phyloP scores from a whole-genome alignment of 2,329 filamentous ascomycete genomes.

The Dactylellina parvicollis region DNA sequence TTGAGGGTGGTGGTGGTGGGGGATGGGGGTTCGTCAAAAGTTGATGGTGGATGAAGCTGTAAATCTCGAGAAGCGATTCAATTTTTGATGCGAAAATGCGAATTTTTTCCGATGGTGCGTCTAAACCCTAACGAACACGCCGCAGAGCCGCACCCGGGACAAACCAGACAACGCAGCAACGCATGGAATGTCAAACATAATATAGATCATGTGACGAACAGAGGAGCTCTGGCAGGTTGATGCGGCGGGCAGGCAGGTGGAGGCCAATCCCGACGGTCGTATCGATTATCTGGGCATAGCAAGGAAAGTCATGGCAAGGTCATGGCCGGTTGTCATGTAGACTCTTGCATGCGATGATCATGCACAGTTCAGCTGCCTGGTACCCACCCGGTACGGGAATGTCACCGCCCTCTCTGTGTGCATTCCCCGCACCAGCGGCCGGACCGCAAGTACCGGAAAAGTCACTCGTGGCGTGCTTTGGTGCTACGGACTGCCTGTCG shows the following conservation, averaged over 20 bases:
- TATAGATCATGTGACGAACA: background rate
- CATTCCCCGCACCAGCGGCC: constrained; percentile 37
- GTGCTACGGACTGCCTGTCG: too few relatives aligned
- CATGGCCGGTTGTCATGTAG: background rate
- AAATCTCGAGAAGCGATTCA: constrained; percentile 15
- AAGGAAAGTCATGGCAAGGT: background rate
- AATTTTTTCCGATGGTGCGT: constrained; percentile 28
- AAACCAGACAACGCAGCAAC: constrained; percentile 15
- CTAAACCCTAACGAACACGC: constrained; percentile 46
- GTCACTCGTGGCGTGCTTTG: too few relatives aligned
- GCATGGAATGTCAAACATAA: background rate
- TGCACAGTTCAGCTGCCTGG: constrained; percentile 16
- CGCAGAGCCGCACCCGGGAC: constrained; percentile 19
- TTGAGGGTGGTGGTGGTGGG: constrained; percentile 19
- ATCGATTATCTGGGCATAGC: background rate
- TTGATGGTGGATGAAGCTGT: constrained; percentile 48
- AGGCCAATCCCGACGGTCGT: constrained; percentile 11
- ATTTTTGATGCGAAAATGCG: constrained; percentile 28
- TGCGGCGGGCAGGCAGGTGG: constrained; percentile 4
- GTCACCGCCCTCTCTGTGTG: background rate
- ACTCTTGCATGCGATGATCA: constrained; percentile 9
- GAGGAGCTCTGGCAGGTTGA: constrained; percentile 23
- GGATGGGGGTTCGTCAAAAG: constrained; percentile 35
- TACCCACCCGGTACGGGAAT: constrained; percentile 5
- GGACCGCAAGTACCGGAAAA: constrained; percentile 16